Conservation (phyloP, 2,329 filamentous ascomycete genomes). For the Paraphoma sp. region DNA sequence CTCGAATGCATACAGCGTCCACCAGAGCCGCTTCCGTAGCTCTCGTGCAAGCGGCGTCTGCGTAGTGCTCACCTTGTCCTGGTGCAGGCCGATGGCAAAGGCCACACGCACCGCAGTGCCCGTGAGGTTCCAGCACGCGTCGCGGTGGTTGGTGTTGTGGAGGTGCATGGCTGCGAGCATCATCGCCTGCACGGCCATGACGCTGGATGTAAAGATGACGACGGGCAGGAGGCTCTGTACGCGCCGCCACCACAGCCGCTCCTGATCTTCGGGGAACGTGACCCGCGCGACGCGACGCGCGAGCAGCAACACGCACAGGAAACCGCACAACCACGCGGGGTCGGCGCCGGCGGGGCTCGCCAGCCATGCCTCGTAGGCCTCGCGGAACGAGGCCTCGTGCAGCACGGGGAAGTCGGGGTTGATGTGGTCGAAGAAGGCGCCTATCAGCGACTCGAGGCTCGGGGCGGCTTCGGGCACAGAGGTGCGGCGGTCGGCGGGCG, state of each 20-base stretch:
- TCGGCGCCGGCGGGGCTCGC: conserved; percentile 40
- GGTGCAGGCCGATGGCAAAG: conserved; percentile 54
- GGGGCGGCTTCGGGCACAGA: conserved; percentile 17
- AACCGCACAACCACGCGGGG: conserved; percentile 51
- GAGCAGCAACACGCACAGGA: conserved; percentile 52
- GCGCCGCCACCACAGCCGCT: conserved; percentile 52
- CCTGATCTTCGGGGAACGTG: conserved; percentile 45
- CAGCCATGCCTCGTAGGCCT: conserved; percentile 48
- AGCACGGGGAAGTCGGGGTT: conserved; percentile 53
- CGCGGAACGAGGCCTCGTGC: conserved; percentile 53
- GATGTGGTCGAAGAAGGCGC: conserved; percentile 51
- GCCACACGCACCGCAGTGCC: conserved; percentile 53
- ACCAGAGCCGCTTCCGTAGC: conserved; percentile 61
- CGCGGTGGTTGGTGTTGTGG: conserved; percentile 55
- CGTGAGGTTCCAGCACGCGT: conserved; percentile 54
- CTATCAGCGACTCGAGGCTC: conserved; percentile 46
- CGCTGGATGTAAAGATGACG: conserved; percentile 53
- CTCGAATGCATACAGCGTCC: conserved; percentile 59
- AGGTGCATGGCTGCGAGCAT: conserved; percentile 53
- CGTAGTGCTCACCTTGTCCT: conserved; percentile 46
- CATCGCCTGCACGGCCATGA: conserved; percentile 51
- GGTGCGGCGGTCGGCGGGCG: conserved; percentile 26
- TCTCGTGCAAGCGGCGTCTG: conserved; percentile 50
- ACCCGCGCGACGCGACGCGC: conserved; percentile 45
- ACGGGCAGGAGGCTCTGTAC: conserved; percentile 50